Evolutionary conservation across 2,329 filamentous ascomycete genomes (phyloP), one percentile per base, ranked within the genome.

Genomic region (Penicillium corylophilum): DNA sequence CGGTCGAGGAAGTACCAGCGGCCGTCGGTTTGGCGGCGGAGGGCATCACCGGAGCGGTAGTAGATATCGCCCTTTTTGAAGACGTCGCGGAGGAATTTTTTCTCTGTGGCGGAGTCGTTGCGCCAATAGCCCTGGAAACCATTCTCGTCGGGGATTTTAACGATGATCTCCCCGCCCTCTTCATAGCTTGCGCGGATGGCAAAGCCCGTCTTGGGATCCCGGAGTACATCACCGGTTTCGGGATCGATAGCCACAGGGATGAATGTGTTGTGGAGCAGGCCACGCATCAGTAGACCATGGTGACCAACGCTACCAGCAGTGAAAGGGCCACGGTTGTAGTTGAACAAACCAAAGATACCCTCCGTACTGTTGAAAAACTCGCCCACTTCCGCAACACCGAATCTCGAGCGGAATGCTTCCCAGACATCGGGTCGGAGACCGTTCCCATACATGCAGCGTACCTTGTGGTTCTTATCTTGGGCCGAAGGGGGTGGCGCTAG

Each of bases 301-400:
- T 90, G 86, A 1, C 88, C 88, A 2, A 92, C 86, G 24, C 81
- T 77, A 4, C 82, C 79, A 6, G 82, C 78, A 4, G 80, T 76
- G 65, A 84, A 90, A 22, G 85, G 82, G 1, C 87, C 82, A 46
- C 78, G 74, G 48, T 80, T 81, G 20, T 78, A 68, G 62, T 88
- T 88, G 49, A 83, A 69, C 9, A 90, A 72, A 0, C 70, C 69
- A 61, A 91, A 80, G 44, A 89, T 78, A 26, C 87, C 86, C 69
- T 92, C 88, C 1, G 86, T 89, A 51, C 85, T 88, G 67, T 87
- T 88, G 77, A 90, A 92, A 72, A 92, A 90, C 68, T 92, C 88
- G 54, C 75, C 76, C 2, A 92, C 82, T 24, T 81, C 78, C 73
- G 66, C 46, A 6, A 77, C 60, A 16, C 69, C 71, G 57, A 82